Conservation (phyloP, 768 basidiomycete species). For the Cyathus striatus region DNA sequence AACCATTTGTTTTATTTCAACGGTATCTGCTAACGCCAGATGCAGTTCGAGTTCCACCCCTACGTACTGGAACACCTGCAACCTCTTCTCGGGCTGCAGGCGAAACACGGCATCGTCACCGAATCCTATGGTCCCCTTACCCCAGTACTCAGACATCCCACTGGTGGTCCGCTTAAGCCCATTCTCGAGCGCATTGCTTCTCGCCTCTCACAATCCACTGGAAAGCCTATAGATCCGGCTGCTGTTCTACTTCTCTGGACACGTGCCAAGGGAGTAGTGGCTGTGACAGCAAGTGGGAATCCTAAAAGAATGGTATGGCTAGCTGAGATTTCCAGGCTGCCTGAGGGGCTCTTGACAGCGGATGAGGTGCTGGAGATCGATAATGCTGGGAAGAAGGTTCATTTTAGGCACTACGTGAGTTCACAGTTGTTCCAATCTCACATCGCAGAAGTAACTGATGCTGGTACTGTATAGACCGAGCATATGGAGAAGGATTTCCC, state of each 20-base stretch:
- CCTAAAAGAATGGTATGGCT: conserved; percentile 21
- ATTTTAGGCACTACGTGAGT: conserved; percentile 29
- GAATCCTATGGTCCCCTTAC: conserved; percentile 31
- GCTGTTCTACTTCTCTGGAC: conserved; percentile 27
- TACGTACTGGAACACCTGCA: conserved; percentile 25
- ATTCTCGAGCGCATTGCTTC: conserved; percentile 28
- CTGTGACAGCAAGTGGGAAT: conserved; percentile 27
- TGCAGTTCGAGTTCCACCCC: conserved; percentile 31
- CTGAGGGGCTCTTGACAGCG: conserved; percentile 20
- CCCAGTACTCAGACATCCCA: conserved; percentile 29
- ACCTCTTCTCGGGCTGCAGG: conserved; percentile 27
- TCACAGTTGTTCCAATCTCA: neutral
- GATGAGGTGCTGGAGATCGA: conserved; percentile 29
- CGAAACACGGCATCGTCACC: conserved; percentile 30
- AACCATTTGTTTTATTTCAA: neutral
- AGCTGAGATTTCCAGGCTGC: conserved; percentile 19
- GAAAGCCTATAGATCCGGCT: conserved; percentile 15
- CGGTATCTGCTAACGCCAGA: neutral
- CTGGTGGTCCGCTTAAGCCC: conserved; percentile 31
- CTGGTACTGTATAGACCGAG: conserved; percentile 16
- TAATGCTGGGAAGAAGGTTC: conserved; percentile 25
- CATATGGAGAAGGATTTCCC: conserved; percentile 32
- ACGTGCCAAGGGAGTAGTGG: conserved; percentile 23
- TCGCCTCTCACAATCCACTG: conserved; percentile 14
- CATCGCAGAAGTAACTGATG: neutral